Base-by-base conservation (phyloP, 192 early-diverging fungal genomes). In the Powellomyces hirtus region DNA sequence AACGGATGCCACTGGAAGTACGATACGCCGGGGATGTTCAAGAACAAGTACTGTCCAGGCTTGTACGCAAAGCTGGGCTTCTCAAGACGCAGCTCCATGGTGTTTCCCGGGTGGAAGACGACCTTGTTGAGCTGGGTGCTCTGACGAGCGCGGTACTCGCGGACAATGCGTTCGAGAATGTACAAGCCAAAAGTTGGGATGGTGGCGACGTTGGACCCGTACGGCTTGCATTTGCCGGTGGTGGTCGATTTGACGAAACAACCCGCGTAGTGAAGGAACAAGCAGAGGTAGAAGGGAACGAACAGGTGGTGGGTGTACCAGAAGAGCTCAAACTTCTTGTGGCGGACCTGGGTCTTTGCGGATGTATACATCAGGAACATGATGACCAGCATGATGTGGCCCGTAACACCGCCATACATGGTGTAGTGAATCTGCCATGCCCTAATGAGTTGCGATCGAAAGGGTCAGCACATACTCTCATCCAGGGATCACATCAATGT, bases 231-330 rank as follows among this genome's bases (percentile, higher is more conserved):
- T 26, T 67, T 20, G 27, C 38, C 64, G 6, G 87, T 81, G 64
- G 72, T 80, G 62, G 42, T 71, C 67, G 42, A 71, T 36, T 75
- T 58, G 64, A 75, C 67, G 62, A 75, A 75, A 63, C 74, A 75
- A 26, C 66, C 66, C 30, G 14, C 22, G 64, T 56, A 68, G 68
- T 94, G 92, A 55, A 92, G 79, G 58, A 90, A 88, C 42, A 91
- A 79, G 35, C 84, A 68, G 22, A 82, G 73, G 75, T 88, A 86
- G 69, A 83, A 91, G 8, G 83, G 69, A 36, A 92, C 64, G 64
- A 87, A 89, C 16, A 91, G 77, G 66, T 94, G 90, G 76, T 94
- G 92, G 51, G 82, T 79, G 71, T 83, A 90, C 82, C 90, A 92
- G 73, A 94, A 92, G 53, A 82, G 40, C 78, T 94, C 90, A 75